phyloP scores from a whole-genome alignment of 1,139 yeast genomes.

The Candida sp. region DNA sequence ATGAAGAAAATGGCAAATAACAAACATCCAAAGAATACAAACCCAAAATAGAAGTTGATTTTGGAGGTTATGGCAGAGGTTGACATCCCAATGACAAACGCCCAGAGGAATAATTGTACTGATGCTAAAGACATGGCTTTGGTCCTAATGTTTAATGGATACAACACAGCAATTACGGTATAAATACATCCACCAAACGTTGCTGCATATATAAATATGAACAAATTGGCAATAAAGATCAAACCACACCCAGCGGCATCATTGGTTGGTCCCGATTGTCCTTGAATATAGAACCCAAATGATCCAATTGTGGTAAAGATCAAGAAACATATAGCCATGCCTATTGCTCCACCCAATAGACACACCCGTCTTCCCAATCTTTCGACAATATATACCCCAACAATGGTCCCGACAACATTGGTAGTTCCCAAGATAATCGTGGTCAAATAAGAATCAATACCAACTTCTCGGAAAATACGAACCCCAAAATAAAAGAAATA shows the following conservation, averaged over 20 bases:
- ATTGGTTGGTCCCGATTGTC: conserved; percentile 30
- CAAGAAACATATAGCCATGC: conserved; percentile 57
- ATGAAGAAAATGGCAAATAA: conserved; percentile 53
- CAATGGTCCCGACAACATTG: conserved; percentile 72
- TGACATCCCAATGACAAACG: conserved; percentile 72
- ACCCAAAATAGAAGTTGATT: conserved; percentile 55
- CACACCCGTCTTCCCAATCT: conserved; percentile 68
- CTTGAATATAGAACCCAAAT: conserved; percentile 56
- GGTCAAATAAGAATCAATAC: conserved; percentile 77
- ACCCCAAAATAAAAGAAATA: conserved; percentile 84
- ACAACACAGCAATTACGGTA: conserved; percentile 75
- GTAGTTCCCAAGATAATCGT: conserved; percentile 76
- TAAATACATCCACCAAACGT: conserved; percentile 89
- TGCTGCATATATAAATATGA: conserved; percentile 78
- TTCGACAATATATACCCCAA: conserved; percentile 65
- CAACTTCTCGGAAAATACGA: conserved; percentile 72
- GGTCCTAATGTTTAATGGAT: conserved; percentile 75
- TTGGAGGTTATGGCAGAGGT: conserved; percentile 63
- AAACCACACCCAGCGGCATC: conserved; percentile 62
- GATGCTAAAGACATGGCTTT: conserved; percentile 76
- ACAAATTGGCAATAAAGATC: conserved; percentile 77
- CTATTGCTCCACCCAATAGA: conserved; percentile 44
- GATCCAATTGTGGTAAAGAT: conserved; percentile 62
- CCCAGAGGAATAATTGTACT: conserved; percentile 78
- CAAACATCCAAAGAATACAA: conserved; percentile 71